Evolutionary conservation across 1,284 basidiomycete species (phyloP), one percentile per base, ranked within the genome.

Genomic region (Neolentinus lepideus): DNA sequence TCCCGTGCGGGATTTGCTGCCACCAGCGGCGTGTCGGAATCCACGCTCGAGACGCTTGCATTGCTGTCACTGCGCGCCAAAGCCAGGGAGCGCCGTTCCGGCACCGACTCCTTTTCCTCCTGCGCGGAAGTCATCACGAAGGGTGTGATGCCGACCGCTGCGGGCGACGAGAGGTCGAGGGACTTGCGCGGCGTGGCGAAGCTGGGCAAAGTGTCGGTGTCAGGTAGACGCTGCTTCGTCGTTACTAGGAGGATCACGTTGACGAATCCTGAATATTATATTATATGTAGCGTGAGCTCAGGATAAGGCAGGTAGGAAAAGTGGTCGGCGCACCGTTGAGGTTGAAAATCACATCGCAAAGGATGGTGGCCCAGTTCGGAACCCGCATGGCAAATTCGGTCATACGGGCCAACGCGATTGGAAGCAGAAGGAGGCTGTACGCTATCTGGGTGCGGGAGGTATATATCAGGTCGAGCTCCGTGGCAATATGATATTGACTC

Each of bases 341-440:
- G 55, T 73, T 70, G 66, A 72, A 75, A 54, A 75, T 61, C 51
- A 67, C 59, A 57, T 70, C 73, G 6, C 72, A 61, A 43, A 67
- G 22, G 43, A 73, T 68, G 9, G 64, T 70, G 19, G 64, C 62
- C 55, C 65, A 62, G 58, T 59, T 65, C 9, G 71, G 69, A 8
- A 72, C 64, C 27, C 57, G 56, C 2, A 68, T 69, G 45, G 68
- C 61, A 58, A 71, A 71, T 36, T 58, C 57, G 2, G 66, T 59
- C 55, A 75, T 67, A n/a, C 72, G 71, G 3, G 66, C 65, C 14
- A 72, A 58, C 9, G 71, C 67, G 16, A 74, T 68, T 1, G 74
- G 74, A 4, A 73, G 43, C 29, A 75, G 64, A 38, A 72, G 63
- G 10, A 70, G 54, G 6, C 66, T 67, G 61, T 73, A 75, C 8